A percentile compares a stretch with the other conserved stretches of the same genome.
Evolutionary conservation across 2,329 filamentous ascomycete genomes (phyloP).

Genomic region (Penicillium sp.): DNA sequence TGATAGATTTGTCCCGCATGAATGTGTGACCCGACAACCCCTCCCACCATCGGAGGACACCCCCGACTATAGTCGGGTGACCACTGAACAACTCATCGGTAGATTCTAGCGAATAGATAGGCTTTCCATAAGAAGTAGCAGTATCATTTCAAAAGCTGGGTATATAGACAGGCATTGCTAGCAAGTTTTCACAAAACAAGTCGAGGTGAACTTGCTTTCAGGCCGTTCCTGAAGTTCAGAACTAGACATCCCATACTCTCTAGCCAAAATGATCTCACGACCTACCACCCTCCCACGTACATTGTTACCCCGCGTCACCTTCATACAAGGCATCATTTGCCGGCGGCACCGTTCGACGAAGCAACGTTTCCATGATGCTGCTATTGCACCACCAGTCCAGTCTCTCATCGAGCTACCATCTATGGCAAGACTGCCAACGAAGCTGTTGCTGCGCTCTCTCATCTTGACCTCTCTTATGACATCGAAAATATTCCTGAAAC

Average conservation of each 20-base stretch:
- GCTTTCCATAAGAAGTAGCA: neutral
- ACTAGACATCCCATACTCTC: too few relatives aligned
- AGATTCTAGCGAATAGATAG: neutral
- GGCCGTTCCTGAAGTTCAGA: neutral
- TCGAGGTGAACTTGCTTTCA: neutral
- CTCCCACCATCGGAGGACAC: conserved; percentile 13
- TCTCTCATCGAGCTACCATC: conserved; percentile 13
- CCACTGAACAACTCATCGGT: conserved; percentile 2
- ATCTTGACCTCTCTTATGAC: conserved; percentile 23
- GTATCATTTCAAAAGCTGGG: neutral
- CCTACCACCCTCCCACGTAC: neutral
- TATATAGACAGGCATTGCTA: neutral
- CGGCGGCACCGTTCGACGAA: conserved; percentile 16
- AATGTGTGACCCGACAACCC: conserved; percentile 4
- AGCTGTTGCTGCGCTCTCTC: conserved; percentile 14
- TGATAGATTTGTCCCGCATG: neutral
- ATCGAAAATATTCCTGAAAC: conserved; percentile 58
- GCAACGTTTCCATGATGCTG: conserved; percentile 14
- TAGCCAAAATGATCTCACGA: neutral
- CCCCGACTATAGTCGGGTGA: conserved; percentile 15
- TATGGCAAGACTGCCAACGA: conserved; percentile 21
- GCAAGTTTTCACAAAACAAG: neutral
- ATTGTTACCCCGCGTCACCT: neutral
- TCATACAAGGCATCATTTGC: neutral
- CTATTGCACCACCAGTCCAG: neutral